Base-by-base conservation (phyloP, 2,329 filamentous ascomycete species). In the Sphaerulina vaccinii region DNA sequence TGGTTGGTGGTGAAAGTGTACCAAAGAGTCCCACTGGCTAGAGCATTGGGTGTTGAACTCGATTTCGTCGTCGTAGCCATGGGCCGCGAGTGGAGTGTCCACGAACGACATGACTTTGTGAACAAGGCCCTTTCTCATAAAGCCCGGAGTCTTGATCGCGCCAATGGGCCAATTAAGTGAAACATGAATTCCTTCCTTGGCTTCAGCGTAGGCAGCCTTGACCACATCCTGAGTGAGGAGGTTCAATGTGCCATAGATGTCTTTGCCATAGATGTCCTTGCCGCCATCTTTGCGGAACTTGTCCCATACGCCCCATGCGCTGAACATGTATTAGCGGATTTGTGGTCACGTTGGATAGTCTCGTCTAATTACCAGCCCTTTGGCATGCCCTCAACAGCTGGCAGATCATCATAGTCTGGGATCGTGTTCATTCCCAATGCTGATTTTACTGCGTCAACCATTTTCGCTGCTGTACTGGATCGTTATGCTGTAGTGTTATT, bases 21-120 rank as follows among this genome's bases (percentile, higher is more conserved):
- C 70, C 5, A 77, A 67, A 16, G 71, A 70, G 60, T 78, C 75
- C 74, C 75, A 77, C 50, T 77, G 74, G 24, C 63, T 70, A 24
- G 68, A 69, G 42, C 65, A 67, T 56, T 78, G 75, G 2, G 75
- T 77, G 56, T 77, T 77, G 54, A 75, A 71, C 38, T 65, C 67
- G n/a, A 74, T 49, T 10, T 79, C 67, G 39, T 79, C 74, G 22
- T 77, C 72, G 58, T 73, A 73, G 33, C 62, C 66, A 38, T 68
- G 58, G 69, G 68, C 19, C 41, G 48, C 51, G 1, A 67, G 39
- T 65, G 75, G 15, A 54, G 63, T 36, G 70, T 73, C 37, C n/a
- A 57, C 46, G 47, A 71, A 68, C 42, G 51, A 56, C 23, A 68
- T 59, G 24, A 70, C 62, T 43, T 67, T 70, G 52, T 73, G 70